Base-by-base conservation (phyloP, 208 protist genomes). In the Acanthamoeba triangularis region DNA sequence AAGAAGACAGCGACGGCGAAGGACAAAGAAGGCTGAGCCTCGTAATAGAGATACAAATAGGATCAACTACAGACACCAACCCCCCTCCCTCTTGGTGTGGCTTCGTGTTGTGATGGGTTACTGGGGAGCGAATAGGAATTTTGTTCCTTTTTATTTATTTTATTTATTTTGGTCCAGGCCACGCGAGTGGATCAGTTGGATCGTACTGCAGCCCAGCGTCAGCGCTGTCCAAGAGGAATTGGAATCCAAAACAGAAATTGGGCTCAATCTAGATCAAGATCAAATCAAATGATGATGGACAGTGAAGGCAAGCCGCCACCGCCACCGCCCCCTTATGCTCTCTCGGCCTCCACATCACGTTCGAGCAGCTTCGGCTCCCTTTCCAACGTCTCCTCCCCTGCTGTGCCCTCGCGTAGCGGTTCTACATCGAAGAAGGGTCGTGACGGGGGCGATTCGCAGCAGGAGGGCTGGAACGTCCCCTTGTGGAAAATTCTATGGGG, bases 401-500 rank as follows among this genome's bases (percentile, higher is more conserved):
- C 69, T 28, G 30, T 47, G 30, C 30, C 69, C 69, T 80, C 69
- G 5, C 69, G 69, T 30, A 80, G 35, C 37, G n/a, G 65, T 72
- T 37, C 23, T 10, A 37, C 65, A 72, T 80, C 69, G 30, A 80
- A 47, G 69, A 49, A 47, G 37, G 13, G 69, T 28, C 69, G 69
- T 23, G 65, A 47, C 0, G 69, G 69, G n/a, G 37, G 69, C 25
- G 69, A 80, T 20, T 80, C 61, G 8, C 61, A 61, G 23, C 13
- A 67, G 7, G 69, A 80, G n/a, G 69, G 69, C 16, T 80, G 69
- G 69, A 80, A 80, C 37, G 69, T 80, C 10, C 69, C 69, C 16
- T 23, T 80, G 33, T 80, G 69, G 69, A 80, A 80, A 41, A 80
- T 80, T 10, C 33, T 80, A 1, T 80, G 69, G 69, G 69, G 69